Conservation (phyloP, 805 yeast species). For the Metschnikowia cerradonensis region DNA sequence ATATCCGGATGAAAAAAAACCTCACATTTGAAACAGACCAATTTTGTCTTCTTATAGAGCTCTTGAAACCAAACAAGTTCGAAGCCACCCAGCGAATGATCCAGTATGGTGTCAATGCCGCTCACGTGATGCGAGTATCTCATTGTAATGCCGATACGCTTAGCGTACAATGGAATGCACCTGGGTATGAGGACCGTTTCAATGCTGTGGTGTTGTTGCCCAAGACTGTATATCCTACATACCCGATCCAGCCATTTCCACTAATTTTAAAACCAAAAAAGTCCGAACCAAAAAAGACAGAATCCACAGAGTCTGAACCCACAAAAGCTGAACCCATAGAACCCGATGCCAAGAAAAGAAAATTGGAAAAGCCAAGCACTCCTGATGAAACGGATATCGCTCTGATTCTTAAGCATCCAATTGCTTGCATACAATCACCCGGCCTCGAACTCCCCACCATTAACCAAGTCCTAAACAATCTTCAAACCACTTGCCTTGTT, state of each 20-base stretch:
- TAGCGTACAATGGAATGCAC: conserved; percentile 4
- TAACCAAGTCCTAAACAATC: background rate
- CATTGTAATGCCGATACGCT: background rate
- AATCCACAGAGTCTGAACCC: no score
- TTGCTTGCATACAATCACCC: background rate
- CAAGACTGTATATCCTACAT: background rate
- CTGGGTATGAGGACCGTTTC: conserved; percentile 10
- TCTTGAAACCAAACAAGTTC: conserved; percentile 25
- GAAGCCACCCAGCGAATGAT: conserved; percentile 19
- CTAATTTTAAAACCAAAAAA: background rate
- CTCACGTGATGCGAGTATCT: conserved; percentile 13
- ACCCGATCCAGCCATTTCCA: background rate
- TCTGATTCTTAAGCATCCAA: background rate
- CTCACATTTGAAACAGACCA: conserved; percentile 1
- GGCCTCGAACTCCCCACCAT: background rate
- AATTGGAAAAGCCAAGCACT: background rate
- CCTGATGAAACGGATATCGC: background rate
- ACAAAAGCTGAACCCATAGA: background rate
- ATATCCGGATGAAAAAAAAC: background rate
- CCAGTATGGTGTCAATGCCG: conserved; percentile 21
- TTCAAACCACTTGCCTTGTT: conserved; percentile 6
- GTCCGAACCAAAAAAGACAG: no score
- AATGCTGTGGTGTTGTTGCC: conserved; percentile 13
- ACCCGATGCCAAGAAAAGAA: background rate
- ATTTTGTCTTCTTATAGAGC: conserved; percentile 19